phyloP scores from a whole-genome alignment of 352 stramenopile species.

The Pythium sp. region DNA sequence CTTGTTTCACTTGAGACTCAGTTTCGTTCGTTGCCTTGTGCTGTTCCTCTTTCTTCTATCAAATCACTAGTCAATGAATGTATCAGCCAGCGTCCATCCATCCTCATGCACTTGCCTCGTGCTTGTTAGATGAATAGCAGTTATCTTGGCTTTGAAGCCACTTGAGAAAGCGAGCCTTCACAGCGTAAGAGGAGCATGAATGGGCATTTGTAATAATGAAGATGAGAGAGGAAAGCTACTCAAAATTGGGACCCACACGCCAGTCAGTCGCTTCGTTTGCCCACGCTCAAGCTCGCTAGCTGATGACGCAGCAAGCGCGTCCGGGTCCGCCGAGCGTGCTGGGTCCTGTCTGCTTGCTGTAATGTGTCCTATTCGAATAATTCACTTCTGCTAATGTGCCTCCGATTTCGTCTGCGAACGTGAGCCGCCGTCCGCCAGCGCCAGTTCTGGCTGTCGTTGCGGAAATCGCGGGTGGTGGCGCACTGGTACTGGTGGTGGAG shows the following conservation, averaged over 20 bases:
- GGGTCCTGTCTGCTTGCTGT: conserved; percentile 65
- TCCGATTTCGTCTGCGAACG: conserved; percentile 67
- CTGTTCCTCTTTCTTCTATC: too few species aligned
- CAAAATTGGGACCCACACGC: conserved; percentile 4
- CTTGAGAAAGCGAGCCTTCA: not conserved
- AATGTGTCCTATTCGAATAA: conserved; percentile 75
- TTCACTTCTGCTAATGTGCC: conserved; percentile 56
- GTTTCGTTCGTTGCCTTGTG: not conserved
- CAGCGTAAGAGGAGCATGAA: not conserved
- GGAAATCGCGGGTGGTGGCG: not conserved
- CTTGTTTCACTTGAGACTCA: conserved; percentile 7
- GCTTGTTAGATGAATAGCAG: too few species aligned
- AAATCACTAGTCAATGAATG: too few species aligned
- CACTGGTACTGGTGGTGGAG: not conserved
- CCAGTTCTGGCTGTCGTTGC: conserved; percentile 25
- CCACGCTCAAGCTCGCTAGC: conserved; percentile 16
- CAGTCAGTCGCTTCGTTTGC: not conserved
- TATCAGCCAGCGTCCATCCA: too few species aligned
- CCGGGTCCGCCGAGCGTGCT: conserved; percentile 26
- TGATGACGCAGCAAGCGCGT: conserved; percentile 47
- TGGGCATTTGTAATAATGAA: not conserved
- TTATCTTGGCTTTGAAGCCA: not conserved
- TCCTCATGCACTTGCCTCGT: too few species aligned
- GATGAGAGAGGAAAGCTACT: conserved; percentile 1
- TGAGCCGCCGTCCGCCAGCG: conserved; percentile 29